These are phyloP conservation scores for Moniliella sp. DNA, from an alignment of 1,284 basidiomycete genomes.

Conservation along the genomic window DNA sequence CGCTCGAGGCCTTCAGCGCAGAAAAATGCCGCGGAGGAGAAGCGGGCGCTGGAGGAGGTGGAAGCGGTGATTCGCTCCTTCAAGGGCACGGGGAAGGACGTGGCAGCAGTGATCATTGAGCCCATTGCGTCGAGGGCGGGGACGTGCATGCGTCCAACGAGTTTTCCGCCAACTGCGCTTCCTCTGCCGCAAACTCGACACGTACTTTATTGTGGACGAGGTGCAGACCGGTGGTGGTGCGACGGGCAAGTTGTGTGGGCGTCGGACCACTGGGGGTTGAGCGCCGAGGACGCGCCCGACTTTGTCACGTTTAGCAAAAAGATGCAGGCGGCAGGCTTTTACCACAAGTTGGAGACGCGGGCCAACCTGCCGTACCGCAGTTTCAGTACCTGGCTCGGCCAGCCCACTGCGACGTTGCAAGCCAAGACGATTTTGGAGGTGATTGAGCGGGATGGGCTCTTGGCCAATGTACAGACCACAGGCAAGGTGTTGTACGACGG, in stretches of 20 bases:
- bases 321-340: slow-evolving; percentile 36
- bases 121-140: slow-evolving; percentile 42
- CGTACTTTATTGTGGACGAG: slow-evolving; percentile 40
- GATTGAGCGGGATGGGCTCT: slow-evolving; percentile 35
- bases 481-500: slow-evolving; percentile 33
- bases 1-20: slow-evolving; percentile 35
- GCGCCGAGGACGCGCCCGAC: slow-evolving; percentile 37
- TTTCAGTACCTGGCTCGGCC: slow-evolving; percentile 35
- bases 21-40: slow-evolving; percentile 36
- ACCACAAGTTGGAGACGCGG: slow-evolving; percentile 38
- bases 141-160: slow-evolving; percentile 40
- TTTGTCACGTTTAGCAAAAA: slow-evolving; percentile 40
- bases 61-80: slow-evolving; percentile 33
- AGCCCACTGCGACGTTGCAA: slow-evolving; percentile 40
- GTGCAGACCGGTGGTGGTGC: slow-evolving; percentile 42
- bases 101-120: slow-evolving; percentile 42
- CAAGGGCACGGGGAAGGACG: slow-evolving; percentile 35
- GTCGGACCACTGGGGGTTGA: slow-evolving; percentile 41
- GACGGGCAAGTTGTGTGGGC: slow-evolving; percentile 43
- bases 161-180: slow-evolving; percentile 39
- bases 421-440: slow-evolving; percentile 38
- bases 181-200: too few species aligned
- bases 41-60: slow-evolving; percentile 27
- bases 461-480: slow-evolving; percentile 33
- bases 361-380: slow-evolving; percentile 37